A percentile compares a stretch with the other conserved stretches of the same genome.
phyloP scores from a whole-genome alignment of 768 basidiomycete species.

The Tylopilus felleus region DNA sequence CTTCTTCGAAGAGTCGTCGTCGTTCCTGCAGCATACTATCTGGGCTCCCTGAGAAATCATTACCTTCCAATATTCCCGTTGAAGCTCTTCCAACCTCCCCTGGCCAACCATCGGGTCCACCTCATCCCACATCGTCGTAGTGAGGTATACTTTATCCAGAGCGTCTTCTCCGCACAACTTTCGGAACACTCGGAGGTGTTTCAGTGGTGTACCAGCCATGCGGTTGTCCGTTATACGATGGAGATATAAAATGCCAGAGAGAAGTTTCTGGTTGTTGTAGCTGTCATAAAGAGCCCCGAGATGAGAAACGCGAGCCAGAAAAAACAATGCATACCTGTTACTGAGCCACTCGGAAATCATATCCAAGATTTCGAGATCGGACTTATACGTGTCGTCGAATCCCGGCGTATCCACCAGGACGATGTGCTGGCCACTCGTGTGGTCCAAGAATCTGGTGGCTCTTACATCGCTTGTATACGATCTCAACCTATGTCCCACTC shows the following conservation, averaged over 20 bases:
- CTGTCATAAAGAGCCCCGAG: not conserved
- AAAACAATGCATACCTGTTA: not conserved
- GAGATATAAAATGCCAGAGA: slow-evolving; percentile 38
- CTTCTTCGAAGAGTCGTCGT: slow-evolving; percentile 3
- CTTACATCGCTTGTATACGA: slow-evolving; percentile 11
- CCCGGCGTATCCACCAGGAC: slow-evolving; percentile 27
- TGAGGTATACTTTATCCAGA: slow-evolving; percentile 31
- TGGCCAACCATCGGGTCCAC: slow-evolving; percentile 19
- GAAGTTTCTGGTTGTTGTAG: slow-evolving; percentile 4
- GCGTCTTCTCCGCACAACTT: slow-evolving; percentile 28
- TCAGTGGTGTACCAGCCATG: slow-evolving; percentile 32
- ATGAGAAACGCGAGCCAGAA: not conserved
- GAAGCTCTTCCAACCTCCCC: slow-evolving; percentile 12
- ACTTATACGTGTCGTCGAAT: slow-evolving; percentile 19
- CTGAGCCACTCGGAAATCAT: slow-evolving; percentile 16
- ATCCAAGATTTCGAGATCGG: slow-evolving; percentile 12
- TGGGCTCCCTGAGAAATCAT: slow-evolving; percentile 12
- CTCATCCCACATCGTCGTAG: slow-evolving; percentile 20
- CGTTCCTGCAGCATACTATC: slow-evolving; percentile 2
- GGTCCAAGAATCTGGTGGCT: slow-evolving; percentile 4
- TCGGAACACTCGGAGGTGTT: slow-evolving; percentile 33
- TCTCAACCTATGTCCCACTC: slow-evolving; percentile 5
- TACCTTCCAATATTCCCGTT: not conserved
- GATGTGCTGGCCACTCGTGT: not conserved
- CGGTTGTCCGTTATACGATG: slow-evolving; percentile 40